A percentile compares a stretch with the other conserved stretches of the same genome.
Evolutionary conservation across 1,284 basidiomycete species (phyloP).

Genomic region (Naganishia cerealis): DNA sequence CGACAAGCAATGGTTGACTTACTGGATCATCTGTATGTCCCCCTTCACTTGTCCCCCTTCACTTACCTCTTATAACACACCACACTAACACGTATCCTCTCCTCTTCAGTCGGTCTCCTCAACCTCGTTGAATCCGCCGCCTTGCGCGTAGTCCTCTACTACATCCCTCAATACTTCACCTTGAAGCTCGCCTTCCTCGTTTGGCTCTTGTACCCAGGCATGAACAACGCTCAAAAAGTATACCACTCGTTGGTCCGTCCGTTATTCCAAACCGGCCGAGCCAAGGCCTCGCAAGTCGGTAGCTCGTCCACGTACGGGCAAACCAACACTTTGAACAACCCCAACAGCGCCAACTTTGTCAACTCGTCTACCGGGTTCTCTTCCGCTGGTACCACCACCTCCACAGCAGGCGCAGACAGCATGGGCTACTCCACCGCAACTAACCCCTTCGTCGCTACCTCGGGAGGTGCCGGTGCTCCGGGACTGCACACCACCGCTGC

Average conservation of each 20-base stretch:
- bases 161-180: slow-evolving; percentile 65
- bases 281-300: slow-evolving; percentile 20
- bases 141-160: slow-evolving; percentile 33
- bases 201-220: slow-evolving; percentile 56
- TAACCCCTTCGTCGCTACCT: slow-evolving; percentile 30
- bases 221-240: slow-evolving; percentile 65
- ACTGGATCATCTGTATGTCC: slow-evolving; percentile 45
- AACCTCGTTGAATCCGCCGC: slow-evolving; percentile 37
- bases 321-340: slow-evolving; percentile 19
- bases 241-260: slow-evolving; percentile 66
- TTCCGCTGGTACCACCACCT: slow-evolving; percentile 27
- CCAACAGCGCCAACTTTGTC: slow-evolving; percentile 28
- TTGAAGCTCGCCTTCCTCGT: slow-evolving; percentile 77
- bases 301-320: slow-evolving; percentile 12
- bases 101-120: slow-evolving; percentile 36
- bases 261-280: slow-evolving; percentile 56
- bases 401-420: neutral
- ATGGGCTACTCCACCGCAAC: slow-evolving; percentile 29
- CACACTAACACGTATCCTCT: slow-evolving; percentile 3
- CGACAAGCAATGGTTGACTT: slow-evolving; percentile 57
- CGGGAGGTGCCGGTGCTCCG: slow-evolving; percentile 10
- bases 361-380: slow-evolving; percentile 26
- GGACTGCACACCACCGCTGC: slow-evolving; percentile 8
- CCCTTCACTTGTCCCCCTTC: too few relatives aligned
- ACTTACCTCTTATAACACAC: neutral